Conservation (phyloP, 495 filamentous ascomycete genomes). For the Daldinia bambusicola region DNA sequence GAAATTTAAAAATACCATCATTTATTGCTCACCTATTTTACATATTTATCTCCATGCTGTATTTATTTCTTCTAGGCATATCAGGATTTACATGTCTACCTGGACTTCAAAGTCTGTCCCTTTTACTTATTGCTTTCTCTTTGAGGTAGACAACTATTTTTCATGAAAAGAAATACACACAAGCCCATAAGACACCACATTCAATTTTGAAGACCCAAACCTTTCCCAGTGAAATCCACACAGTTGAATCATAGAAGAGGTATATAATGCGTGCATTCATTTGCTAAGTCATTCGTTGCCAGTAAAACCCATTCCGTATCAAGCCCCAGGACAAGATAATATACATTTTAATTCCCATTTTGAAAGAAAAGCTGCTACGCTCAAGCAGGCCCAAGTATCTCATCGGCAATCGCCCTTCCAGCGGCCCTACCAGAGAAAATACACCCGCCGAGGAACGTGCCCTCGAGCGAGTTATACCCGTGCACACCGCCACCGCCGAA, state of each 20-base stretch:
- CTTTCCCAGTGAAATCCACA: background rate
- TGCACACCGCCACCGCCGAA: slow-evolving; percentile 65
- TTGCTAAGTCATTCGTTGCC: background rate
- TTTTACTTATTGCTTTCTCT: background rate
- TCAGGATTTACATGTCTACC: background rate
- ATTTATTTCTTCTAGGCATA: background rate
- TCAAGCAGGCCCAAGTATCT: slow-evolving; percentile 44
- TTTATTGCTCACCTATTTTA: background rate
- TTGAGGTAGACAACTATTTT: background rate
- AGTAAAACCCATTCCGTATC: background rate
- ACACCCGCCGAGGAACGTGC: slow-evolving; percentile 61
- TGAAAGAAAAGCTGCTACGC: background rate
- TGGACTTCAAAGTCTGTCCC: background rate
- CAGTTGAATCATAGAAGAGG: background rate
- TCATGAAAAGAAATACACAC: background rate
- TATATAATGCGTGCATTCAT: background rate
- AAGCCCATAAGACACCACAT: background rate
- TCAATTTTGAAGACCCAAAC: background rate
- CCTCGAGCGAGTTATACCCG: slow-evolving; percentile 62
- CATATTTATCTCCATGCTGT: background rate
- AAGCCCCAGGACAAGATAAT: background rate
- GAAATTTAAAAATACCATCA: background rate
- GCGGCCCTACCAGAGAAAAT: slow-evolving; percentile 63
- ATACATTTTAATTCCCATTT: background rate
- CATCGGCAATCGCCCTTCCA: slow-evolving; percentile 55